Percentiles rank a stretch among this genome's conserved stretches.
Evolutionary conservation across 495 filamentous ascomycete species (phyloP).

Genomic region (Amphirosellinia nigrospora): DNA sequence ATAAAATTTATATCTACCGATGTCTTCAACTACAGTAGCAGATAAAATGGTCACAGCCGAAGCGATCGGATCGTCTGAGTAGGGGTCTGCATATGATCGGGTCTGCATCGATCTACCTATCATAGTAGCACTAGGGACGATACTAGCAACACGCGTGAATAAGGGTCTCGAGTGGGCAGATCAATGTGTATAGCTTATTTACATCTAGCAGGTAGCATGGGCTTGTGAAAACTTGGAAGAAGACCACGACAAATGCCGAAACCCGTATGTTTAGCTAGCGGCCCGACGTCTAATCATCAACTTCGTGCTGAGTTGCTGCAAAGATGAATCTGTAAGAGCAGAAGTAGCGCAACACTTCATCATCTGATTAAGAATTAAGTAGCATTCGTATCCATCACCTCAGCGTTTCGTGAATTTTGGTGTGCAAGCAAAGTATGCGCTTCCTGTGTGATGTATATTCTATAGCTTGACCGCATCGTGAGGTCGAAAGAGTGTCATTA

Average conservation of each 20-base stretch:
- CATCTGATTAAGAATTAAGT: neutral
- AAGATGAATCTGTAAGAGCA: neutral
- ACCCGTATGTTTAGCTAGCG: no score
- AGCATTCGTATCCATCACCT: neutral
- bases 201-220: no score
- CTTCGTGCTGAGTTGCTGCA: neutral
- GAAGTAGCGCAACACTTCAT: neutral
- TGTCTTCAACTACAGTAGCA: neutral
- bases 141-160: neutral
- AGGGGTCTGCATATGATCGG: slow-evolving; percentile 11
- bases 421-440: no score
- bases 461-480: neutral
- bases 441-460: neutral
- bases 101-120: neutral
- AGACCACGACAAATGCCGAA: neutral
- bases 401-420: neutral
- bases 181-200: no score
- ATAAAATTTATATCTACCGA: neutral
- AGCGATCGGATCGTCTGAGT: slow-evolving; percentile 13
- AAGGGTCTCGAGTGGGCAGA: slow-evolving; percentile 1
- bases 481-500: slow-evolving; percentile 3
- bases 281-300: neutral
- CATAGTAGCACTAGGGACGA: neutral
- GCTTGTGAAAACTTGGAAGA: no score
- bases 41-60: slow-evolving; percentile 4